Conservation (phyloP, 176 grass and related monocot genomes). For the Bonia amplexicaulis region DNA sequence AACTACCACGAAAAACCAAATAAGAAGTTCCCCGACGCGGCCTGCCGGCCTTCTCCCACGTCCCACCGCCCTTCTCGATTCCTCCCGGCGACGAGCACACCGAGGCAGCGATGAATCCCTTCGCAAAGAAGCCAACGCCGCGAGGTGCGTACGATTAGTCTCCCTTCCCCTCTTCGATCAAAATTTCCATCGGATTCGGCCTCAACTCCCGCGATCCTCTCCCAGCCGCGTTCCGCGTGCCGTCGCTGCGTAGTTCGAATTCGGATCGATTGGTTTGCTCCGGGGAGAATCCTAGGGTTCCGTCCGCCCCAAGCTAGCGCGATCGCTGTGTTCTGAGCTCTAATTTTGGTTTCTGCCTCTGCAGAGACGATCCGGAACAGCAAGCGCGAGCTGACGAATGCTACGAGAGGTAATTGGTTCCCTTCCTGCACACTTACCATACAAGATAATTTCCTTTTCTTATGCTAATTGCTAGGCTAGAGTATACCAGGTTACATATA, state of each 20-base stretch:
- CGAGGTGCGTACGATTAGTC: conserved; percentile 37
- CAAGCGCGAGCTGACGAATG: conserved; percentile 85
- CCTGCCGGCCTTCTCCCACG: not conserved
- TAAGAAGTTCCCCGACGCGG: not conserved
- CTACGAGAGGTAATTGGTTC: conserved; percentile 61
- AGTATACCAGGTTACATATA: not conserved
- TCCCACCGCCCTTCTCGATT: not conserved
- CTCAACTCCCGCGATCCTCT: conserved; percentile 1
- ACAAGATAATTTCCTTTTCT: not conserved
- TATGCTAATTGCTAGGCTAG: not conserved
- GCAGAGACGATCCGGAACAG: conserved; percentile 82
- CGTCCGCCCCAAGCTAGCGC: not conserved
- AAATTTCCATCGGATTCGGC: conserved; percentile 21
- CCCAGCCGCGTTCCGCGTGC: not conserved
- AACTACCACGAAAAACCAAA: conserved; percentile 9
- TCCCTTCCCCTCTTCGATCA: not conserved
- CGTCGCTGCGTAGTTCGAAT: not conserved
- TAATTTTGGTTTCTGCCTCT: conserved; percentile 32
- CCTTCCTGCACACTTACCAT: not conserved
- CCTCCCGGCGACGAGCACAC: conserved; percentile 14
- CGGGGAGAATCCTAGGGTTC: not conserved
- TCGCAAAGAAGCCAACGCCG: conserved; percentile 77
- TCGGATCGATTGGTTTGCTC: not conserved
- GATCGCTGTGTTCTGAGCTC: not conserved
- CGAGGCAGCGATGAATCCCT: conserved; percentile 58